phyloP scores from a whole-genome alignment of 148 eudicot species.

The Rheum nobile region DNA sequence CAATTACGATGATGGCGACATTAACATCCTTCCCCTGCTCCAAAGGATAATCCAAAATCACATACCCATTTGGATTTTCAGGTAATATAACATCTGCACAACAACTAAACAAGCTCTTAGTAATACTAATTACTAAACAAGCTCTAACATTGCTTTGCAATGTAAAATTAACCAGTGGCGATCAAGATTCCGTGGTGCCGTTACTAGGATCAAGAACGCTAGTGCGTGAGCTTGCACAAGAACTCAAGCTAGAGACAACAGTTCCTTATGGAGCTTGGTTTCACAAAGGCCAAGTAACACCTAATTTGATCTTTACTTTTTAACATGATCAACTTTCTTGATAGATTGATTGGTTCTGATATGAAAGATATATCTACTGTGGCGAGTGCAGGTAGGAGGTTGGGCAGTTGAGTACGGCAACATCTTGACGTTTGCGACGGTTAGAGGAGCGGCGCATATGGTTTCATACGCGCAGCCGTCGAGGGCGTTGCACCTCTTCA shows the following conservation, averaged over 20 bases:
- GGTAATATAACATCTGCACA: conserved; percentile 25
- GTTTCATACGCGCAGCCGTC: conserved; percentile 92
- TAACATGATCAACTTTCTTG: background rate
- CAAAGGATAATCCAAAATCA: conserved; percentile 40
- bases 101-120: too few species aligned
- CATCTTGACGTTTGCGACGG: conserved; percentile 71
- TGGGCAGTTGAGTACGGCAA: conserved; percentile 86
- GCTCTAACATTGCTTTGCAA: background rate
- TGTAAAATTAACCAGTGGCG: conserved; percentile 39
- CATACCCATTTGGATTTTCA: conserved; percentile 82
- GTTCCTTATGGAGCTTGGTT: conserved; percentile 95
- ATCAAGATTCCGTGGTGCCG: conserved; percentile 95
- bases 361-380: background rate
- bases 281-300: conserved; percentile 68
- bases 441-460: conserved; percentile 97
- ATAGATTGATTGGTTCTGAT: background rate
- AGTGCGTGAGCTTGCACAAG: conserved; percentile 82
- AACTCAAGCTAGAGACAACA: conserved; percentile 41
- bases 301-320: background rate
- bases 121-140: background rate
- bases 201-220: conserved; percentile 87
- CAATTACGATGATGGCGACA: conserved; percentile 51
- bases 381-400: conserved; percentile 62
- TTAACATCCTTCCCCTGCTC: conserved; percentile 75
- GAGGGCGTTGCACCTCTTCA: conserved; percentile 87